Evolutionary conservation across 2,329 filamentous ascomycete genomes (phyloP).

Genomic region (Ascochyta pisi): DNA sequence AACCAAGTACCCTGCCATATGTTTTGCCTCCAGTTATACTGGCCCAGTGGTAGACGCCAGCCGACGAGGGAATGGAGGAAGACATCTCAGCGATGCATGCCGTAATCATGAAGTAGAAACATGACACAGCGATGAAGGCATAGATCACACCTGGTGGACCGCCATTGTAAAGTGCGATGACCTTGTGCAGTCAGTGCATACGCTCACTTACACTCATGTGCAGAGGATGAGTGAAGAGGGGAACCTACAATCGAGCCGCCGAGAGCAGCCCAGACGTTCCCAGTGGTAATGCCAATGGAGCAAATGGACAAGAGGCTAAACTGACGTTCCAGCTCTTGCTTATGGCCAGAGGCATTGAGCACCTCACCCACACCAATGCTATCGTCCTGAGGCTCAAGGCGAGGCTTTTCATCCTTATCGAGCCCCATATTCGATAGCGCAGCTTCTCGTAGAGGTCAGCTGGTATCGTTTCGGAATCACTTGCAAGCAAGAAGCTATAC

Average conservation of each 20-base stretch:
- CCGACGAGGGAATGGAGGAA: slow-evolving; percentile 52
- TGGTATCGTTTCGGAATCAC: not conserved
- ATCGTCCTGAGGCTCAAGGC: slow-evolving; percentile 28
- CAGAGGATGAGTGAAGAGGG: not conserved
- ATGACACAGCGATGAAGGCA: slow-evolving; percentile 56
- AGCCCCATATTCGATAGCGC: not conserved
- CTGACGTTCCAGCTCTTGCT: slow-evolving; percentile 59
- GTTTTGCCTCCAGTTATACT: slow-evolving; percentile 56
- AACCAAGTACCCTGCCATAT: slow-evolving; percentile 57
- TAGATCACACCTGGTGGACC: slow-evolving; percentile 57
- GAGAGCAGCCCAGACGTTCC: slow-evolving; percentile 54
- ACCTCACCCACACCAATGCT: slow-evolving; percentile 40
- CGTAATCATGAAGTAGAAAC: slow-evolving; percentile 61
- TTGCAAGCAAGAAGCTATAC: not conserved
- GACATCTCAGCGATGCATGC: slow-evolving; percentile 60
- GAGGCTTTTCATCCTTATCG: slow-evolving; percentile 21
- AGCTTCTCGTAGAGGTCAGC: not conserved
- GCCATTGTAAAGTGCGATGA: slow-evolving; percentile 54
- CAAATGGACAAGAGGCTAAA: slow-evolving; percentile 58
- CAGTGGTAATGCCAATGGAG: slow-evolving; percentile 55
- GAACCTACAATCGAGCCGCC: slow-evolving; percentile 55
- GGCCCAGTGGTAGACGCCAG: slow-evolving; percentile 62
- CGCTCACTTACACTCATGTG: not conserved
- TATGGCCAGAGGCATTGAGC: slow-evolving; percentile 60
- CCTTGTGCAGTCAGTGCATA: slow-evolving; percentile 28